Conservation (phyloP, 768 basidiomycete species). For the Chlorophyllum brunneum region DNA sequence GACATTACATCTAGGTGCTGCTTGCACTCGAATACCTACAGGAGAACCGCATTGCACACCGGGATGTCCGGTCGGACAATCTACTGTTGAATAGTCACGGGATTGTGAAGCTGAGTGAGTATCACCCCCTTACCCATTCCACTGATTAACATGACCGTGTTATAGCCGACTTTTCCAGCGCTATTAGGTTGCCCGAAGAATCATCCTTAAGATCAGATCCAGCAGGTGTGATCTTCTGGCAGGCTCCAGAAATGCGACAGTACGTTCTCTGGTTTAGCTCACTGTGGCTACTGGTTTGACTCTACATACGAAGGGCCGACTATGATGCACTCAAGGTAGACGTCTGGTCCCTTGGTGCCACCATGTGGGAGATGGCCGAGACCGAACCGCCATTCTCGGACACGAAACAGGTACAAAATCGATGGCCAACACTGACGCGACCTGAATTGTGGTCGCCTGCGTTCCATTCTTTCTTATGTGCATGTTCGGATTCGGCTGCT, state of each 20-base stretch:
- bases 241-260: slow-evolving; percentile 79
- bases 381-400: slow-evolving; percentile 70
- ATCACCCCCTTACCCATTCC: not conserved
- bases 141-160: not conserved
- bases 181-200: slow-evolving; percentile 54
- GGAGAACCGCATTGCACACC: slow-evolving; percentile 66
- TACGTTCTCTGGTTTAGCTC: slow-evolving; percentile 28
- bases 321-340: slow-evolving; percentile 77
- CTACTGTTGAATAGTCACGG: slow-evolving; percentile 66
- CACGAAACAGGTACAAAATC: slow-evolving; percentile 49
- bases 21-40: slow-evolving; percentile 65
- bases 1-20: slow-evolving; percentile 43
- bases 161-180: slow-evolving; percentile 78
- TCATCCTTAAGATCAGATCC: slow-evolving; percentile 49
- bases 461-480: slow-evolving; percentile 69
- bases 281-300: not conserved
- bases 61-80: slow-evolving; percentile 85
- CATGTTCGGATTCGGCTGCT: slow-evolving; percentile 59
- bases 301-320: slow-evolving; percentile 41
- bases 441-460: slow-evolving; percentile 60
- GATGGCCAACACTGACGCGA: slow-evolving; percentile 61
- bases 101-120: slow-evolving; percentile 70
- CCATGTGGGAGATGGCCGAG: slow-evolving; percentile 80
- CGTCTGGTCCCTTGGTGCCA: slow-evolving; percentile 80
- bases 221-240: slow-evolving; percentile 80